phyloP scores from a whole-genome alignment of 2,329 filamentous ascomycete genomes.

The Colletotrichum lini region DNA sequence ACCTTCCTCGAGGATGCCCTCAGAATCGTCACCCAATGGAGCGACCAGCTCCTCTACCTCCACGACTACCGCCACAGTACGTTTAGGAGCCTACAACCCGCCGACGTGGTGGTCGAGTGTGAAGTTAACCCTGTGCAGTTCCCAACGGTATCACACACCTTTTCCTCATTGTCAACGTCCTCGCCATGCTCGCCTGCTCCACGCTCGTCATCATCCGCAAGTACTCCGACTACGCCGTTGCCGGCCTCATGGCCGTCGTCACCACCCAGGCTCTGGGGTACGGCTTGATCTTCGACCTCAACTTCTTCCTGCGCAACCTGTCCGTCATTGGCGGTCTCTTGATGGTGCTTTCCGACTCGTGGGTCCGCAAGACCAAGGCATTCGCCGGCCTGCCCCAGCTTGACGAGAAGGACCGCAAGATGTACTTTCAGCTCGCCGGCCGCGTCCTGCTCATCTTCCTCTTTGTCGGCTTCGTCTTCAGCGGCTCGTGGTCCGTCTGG shows the following conservation, averaged over 20 bases:
- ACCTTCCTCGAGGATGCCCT: slow-evolving; percentile 98
- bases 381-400: slow-evolving; percentile 94
- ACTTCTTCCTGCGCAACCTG: slow-evolving; percentile 99
- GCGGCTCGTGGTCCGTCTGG: slow-evolving; percentile 92
- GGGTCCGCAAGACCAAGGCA: slow-evolving; percentile 97
- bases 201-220: slow-evolving; percentile 90
- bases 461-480: slow-evolving; percentile 96
- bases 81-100: slow-evolving; percentile 51
- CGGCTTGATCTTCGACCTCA: slow-evolving; percentile 97
- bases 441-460: slow-evolving; percentile 97
- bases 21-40: slow-evolving; percentile 98
- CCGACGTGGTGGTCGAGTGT: slow-evolving; percentile 8
- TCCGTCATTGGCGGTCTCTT: slow-evolving; percentile 97
- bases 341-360: slow-evolving; percentile 98
- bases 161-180: slow-evolving; percentile 91
- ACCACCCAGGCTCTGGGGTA: slow-evolving; percentile 95
- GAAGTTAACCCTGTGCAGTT: slow-evolving; percentile 68
- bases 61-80: slow-evolving; percentile 94
- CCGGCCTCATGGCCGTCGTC: slow-evolving; percentile 90
- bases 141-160: slow-evolving; percentile 89
- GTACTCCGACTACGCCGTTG: slow-evolving; percentile 93
- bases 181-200: slow-evolving; percentile 89
- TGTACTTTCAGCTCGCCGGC: slow-evolving; percentile 99
- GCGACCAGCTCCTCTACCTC: slow-evolving; percentile 92
- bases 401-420: slow-evolving; percentile 99